Evolutionary conservation across 2,329 filamentous ascomycete genomes (phyloP).

Genomic region (Bisporella sp.): DNA sequence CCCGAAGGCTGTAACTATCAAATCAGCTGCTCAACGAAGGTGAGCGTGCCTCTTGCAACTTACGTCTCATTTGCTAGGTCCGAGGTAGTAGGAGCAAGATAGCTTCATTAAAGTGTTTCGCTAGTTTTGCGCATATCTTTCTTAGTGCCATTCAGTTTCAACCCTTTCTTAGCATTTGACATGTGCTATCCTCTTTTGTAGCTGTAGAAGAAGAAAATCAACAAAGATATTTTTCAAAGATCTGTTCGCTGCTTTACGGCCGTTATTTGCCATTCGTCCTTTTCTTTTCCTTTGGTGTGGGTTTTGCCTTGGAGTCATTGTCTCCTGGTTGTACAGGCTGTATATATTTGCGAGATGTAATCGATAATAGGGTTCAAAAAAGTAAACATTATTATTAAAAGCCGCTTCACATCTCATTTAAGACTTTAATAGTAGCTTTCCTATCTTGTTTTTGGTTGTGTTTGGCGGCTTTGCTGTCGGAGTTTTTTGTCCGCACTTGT

Average conservation of each 20-base stretch:
- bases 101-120: constrained; percentile 1
- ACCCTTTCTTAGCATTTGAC: constrained; percentile 5
- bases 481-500: too few relatives aligned
- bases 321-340: too few relatives aligned
- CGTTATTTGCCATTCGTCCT: too few relatives aligned
- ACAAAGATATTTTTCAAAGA: constrained; percentile 9
- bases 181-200: constrained; percentile 2
- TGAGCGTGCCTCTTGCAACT: constrained; percentile 2
- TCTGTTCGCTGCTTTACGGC: not conserved
- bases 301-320: too few relatives aligned
- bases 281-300: too few relatives aligned
- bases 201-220: constrained; percentile 6
- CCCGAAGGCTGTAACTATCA: constrained; percentile 2
- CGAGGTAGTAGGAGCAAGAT: constrained; percentile 5
- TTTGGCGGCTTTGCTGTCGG: too few relatives aligned
- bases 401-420: too few relatives aligned
- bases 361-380: too few relatives aligned
- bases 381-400: too few relatives aligned
- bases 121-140: constrained; percentile 2
- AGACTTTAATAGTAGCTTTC: too few relatives aligned
- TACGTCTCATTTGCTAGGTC: constrained; percentile 5
- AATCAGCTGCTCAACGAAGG: constrained; percentile 1
- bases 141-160: constrained; percentile 4
- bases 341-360: too few relatives aligned
- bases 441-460: too few relatives aligned